Base-by-base conservation (phyloP, 1,139 yeast species). In the Geotrichum candidum region DNA sequence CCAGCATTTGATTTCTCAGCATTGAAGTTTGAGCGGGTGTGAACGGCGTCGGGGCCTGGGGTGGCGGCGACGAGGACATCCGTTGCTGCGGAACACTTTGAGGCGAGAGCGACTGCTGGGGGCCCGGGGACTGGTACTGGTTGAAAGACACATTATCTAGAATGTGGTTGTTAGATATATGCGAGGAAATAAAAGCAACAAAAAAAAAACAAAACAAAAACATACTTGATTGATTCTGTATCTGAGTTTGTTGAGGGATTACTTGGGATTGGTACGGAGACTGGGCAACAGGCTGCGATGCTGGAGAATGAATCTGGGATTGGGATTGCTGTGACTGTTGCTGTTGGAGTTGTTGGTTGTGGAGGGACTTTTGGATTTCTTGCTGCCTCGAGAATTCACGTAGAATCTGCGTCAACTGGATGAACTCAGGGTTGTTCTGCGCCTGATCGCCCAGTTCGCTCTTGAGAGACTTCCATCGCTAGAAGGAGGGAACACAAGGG, bases 1-100 rank as follows among this genome's bases (percentile, higher is more conserved):
- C 91, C 29, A 85, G 76, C 56, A 92, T 76, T 73, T 92, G 98
- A 64, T 84, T 82, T 63, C 81, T 80, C 63, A 92, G 77, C 58
- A 86, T 73, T 3, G 76, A 15, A 25, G 78, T 67, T 72, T 90
- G 90, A 56, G 75, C 75, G 25, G 71, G 68, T 25, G 76, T 70
- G 65, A 74, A 70, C 1, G 71, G 46, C 18, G 46, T 41, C 46
- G 46, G 46, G 67, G 15, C 65, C 25, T 51, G 53, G 35, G 53
- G 53, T n/a, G 61, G 57, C 33, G 52, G 54, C 15, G 50, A 46
- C 35, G 22, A 56, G 52, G 33, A 57, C 51, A n/a, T 57, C 53
- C 15, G 54, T 41, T 48, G 51, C 38, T 46, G 61, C 15, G 60
- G 56, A 15, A 51, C 48, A 2, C 54, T 13, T 10, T 46, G 52